A percentile compares a stretch with the other conserved stretches of the same genome.
Evolutionary conservation across 495 filamentous ascomycete species (phyloP).

Genomic region (Parmelia sp.): DNA sequence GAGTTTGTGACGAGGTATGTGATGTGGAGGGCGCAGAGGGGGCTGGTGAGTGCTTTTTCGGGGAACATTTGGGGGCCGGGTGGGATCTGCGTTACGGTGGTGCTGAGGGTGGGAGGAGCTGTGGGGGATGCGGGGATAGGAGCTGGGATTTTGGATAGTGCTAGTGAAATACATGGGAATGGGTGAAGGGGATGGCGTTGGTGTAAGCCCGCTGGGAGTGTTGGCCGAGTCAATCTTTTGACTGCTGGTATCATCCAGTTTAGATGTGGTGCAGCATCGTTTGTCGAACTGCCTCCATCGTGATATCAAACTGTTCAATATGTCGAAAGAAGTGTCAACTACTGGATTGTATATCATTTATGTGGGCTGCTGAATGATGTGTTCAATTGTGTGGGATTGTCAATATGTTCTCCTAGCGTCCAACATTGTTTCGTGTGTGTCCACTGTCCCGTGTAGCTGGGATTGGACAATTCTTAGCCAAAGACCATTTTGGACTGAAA

Average conservation of each 20-base stretch:
- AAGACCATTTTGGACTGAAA: background rate
- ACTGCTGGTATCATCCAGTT: background rate
- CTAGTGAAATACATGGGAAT: background rate
- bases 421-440: background rate
- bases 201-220: background rate
- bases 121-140: background rate
- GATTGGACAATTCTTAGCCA: background rate
- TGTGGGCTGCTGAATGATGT: no score
- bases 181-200: background rate
- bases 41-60: background rate
- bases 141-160: background rate
- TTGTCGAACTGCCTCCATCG: background rate
- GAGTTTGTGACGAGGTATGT: background rate
- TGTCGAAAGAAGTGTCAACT: background rate
- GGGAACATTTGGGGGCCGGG: background rate
- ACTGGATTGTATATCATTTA: background rate
- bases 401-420: background rate
- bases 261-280: background rate
- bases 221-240: background rate
- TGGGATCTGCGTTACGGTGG: background rate
- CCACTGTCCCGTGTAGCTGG: background rate
- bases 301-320: background rate
- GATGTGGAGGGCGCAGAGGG: background rate
- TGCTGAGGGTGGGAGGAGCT: background rate
- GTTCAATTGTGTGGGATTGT: no score